phyloP scores from a whole-genome alignment of 192 early-diverging fungal species.

The Rhizoclosmatium sp. region DNA sequence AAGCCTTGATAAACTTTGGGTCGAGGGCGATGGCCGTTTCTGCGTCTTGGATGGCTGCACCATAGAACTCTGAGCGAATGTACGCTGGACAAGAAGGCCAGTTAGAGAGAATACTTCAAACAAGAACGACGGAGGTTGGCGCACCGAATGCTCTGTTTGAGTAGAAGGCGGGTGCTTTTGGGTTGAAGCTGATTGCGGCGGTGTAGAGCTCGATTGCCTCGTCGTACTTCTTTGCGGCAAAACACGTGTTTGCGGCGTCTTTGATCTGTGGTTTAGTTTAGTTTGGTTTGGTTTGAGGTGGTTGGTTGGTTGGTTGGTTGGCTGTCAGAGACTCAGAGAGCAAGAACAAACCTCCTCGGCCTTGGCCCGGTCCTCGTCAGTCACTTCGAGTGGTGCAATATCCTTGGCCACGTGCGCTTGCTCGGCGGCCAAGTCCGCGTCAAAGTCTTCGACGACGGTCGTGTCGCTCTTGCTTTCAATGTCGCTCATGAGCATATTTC shows the following conservation, averaged over 20 bases:
- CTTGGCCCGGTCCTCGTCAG: slow-evolving; percentile 43
- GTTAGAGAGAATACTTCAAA: not conserved
- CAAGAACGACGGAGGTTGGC: not conserved
- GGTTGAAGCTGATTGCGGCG: slow-evolving; percentile 83
- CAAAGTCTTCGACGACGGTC: slow-evolving; percentile 1
- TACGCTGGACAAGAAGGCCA: slow-evolving; percentile 58
- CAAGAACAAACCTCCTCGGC: slow-evolving; percentile 48
- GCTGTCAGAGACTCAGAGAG: not conserved
- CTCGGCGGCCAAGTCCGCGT: slow-evolving; percentile 12
- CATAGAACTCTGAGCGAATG: slow-evolving; percentile 86
- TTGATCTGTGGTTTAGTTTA: slow-evolving; percentile 54
- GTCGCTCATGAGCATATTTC: not conserved
- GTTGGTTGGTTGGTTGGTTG: not conserved
- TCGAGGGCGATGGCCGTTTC: slow-evolving; percentile 84
- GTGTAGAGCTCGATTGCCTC: slow-evolving; percentile 94
- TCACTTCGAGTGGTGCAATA: slow-evolving; percentile 45
- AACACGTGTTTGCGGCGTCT: slow-evolving; percentile 73
- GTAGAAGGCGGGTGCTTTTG: slow-evolving; percentile 85
- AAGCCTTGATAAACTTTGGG: slow-evolving; percentile 87
- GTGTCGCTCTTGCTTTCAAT: not conserved
- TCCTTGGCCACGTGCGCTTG: slow-evolving; percentile 29
- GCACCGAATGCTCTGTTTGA: slow-evolving; percentile 87
- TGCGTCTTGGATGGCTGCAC: slow-evolving; percentile 74
- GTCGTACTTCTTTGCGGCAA: slow-evolving; percentile 75
- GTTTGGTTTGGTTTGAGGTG: no score